Evolutionary conservation across 2,329 filamentous ascomycete genomes (phyloP), one percentile per base, ranked within the genome.

Genomic region (Corynespora cassiicola): DNA sequence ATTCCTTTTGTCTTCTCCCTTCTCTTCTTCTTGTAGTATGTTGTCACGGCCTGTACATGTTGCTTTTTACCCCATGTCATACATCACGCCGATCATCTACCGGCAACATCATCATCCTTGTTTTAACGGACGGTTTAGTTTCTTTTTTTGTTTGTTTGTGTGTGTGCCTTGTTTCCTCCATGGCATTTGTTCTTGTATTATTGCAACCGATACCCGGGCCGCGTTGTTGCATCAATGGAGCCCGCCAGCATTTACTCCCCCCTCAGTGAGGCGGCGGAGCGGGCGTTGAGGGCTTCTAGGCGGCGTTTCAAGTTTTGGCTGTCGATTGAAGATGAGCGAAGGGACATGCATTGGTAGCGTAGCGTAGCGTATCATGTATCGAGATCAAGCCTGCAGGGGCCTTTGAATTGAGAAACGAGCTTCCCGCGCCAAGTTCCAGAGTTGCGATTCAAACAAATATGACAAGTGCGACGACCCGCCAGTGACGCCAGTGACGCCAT

Each of bases 191-290:
- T 47, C 45, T 46, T 50, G 32, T 38, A 43, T 31, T 44, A 42
- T 35, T 47, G 44, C 48, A 52, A 50, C 42, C 49, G 52, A 64
- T 64, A 64, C 58, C 61, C 61, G 47, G 45, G 45, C 35, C 37
- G 46, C 43, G 41, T 44, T 36, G 33, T 53, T 38, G 40, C 47
- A 54, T 47, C 37, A 31, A 50, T n/a, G n/a, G n/a, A 47, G 45
- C 37, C 43, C 30, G 48, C 40, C 48, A 51, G 42, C 41, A 54
- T 23, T 45, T 50, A 48, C 41, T 48, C 41, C 33, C 28, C 39
- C 45, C 41, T 36, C 44, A 30, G 42, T 38, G 23, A n/a, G n/a
- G 27, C 37, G 43, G 40, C 26, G 45, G 31, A 29, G 28, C 29
- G 34, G 43, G 47, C 26, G 28, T 40, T 32, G 45, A 37, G 39